These are phyloP conservation scores for Talaromyces sp. DNA, from an alignment of 2,329 filamentous ascomycete genomes.

Conservation along the genomic window DNA sequence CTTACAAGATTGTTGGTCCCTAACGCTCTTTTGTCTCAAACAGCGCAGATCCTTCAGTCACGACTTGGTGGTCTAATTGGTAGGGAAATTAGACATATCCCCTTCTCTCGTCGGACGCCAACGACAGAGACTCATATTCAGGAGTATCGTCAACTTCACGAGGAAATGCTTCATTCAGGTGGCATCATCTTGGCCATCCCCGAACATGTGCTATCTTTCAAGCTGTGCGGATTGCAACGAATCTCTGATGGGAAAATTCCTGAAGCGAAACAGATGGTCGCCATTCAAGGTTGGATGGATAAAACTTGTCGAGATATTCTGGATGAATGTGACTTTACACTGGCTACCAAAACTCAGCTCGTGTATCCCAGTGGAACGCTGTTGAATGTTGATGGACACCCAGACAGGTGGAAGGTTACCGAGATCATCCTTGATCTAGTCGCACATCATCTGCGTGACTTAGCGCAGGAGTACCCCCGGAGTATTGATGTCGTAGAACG, in stretches of 20 bases:
- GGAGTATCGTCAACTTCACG: slow-evolving; percentile 37
- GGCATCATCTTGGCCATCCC: slow-evolving; percentile 59
- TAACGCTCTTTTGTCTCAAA: slow-evolving; percentile 58
- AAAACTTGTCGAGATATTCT: slow-evolving; percentile 54
- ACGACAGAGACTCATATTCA: slow-evolving; percentile 25
- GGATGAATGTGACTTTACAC: slow-evolving; percentile 58
- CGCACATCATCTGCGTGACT: slow-evolving; percentile 12
- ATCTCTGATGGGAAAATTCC: slow-evolving; percentile 45
- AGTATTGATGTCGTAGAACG: slow-evolving; percentile 3
- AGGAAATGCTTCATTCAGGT: slow-evolving; percentile 35
- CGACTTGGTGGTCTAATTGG: slow-evolving; percentile 54
- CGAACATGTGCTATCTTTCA: slow-evolving; percentile 60
- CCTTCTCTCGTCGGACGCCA: slow-evolving; percentile 51
- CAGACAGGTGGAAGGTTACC: slow-evolving; percentile 48
- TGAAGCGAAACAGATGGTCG: slow-evolving; percentile 47
- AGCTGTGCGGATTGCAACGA: slow-evolving; percentile 57
- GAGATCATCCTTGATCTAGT: slow-evolving; percentile 42
- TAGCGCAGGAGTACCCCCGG: neutral
- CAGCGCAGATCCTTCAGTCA: slow-evolving; percentile 51
- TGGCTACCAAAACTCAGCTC: slow-evolving; percentile 52
- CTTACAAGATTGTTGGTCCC: slow-evolving; percentile 56
- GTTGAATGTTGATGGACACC: slow-evolving; percentile 48
- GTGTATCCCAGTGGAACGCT: slow-evolving; percentile 54
- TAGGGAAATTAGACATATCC: slow-evolving; percentile 52
- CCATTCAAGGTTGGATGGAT: slow-evolving; percentile 49